phyloP scores from a whole-genome alignment of 257 asterid species.

The Solanum clarkiae region DNA sequence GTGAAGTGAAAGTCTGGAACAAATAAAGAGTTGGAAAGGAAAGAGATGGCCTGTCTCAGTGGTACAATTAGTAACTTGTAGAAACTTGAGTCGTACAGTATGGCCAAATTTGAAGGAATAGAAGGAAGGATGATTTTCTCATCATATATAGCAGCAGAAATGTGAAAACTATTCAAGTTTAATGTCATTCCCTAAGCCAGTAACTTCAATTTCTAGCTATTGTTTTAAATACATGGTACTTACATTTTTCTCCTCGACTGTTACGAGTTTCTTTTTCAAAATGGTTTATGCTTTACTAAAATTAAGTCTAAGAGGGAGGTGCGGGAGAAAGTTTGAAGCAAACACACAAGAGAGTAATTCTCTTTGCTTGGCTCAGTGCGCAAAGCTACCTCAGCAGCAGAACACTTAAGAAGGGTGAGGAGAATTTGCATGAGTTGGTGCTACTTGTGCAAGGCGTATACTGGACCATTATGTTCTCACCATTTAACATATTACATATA shows the following conservation, averaged over 20 bases:
- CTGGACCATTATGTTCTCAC: not conserved
- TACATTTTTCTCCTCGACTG: not conserved
- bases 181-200: not conserved
- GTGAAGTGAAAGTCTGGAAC: not conserved
- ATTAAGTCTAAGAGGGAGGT: not conserved
- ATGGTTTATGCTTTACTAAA: not conserved
- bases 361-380: no score
- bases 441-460: not conserved
- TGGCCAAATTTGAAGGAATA: not conserved
- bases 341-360: not conserved
- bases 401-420: not conserved
- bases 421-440: not conserved
- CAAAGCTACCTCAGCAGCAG: not conserved
- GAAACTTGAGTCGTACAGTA: not conserved
- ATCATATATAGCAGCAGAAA: not conserved
- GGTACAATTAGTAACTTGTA: not conserved
- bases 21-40: not conserved
- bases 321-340: not conserved
- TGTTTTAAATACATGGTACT: not conserved
- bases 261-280: not conserved
- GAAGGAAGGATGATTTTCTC: not conserved
- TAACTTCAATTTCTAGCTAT: not conserved
- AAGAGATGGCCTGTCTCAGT: not conserved
- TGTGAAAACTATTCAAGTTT: not conserved
- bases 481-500: not conserved